Conservation (phyloP, 345 rosid genomes). For the Passiflora organensis region DNA sequence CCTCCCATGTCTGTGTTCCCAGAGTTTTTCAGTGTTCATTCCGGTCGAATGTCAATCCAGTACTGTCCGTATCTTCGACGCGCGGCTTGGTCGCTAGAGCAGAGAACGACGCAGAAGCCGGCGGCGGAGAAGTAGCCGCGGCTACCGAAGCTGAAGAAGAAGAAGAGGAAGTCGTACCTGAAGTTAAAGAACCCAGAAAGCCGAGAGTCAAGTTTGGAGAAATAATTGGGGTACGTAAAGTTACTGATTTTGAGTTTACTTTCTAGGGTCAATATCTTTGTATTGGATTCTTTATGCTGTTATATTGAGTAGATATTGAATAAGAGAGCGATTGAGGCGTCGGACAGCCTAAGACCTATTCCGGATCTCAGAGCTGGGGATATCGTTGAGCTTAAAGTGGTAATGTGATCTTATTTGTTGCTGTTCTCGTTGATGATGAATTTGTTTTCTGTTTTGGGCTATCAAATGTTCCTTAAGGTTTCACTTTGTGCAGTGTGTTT, state of each 20-base stretch:
- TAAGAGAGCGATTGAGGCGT: conserved; percentile 68
- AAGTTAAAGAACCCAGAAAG: conserved; percentile 39
- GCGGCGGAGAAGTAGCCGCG: conserved; percentile 30
- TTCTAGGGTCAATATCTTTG: background rate
- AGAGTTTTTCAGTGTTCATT: conserved; percentile 28
- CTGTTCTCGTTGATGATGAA: no score
- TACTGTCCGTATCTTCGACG: conserved; percentile 27
- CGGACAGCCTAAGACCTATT: conserved; percentile 54
- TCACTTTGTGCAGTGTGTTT: conserved; percentile 13
- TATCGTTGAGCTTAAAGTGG: conserved; percentile 74
- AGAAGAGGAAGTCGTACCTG: conserved; percentile 27
- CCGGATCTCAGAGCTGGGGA: conserved; percentile 89
- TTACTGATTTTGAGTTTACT: background rate
- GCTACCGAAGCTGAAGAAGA: conserved; percentile 28
- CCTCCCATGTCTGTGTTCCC: conserved; percentile 23
- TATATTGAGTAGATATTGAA: conserved; percentile 56
- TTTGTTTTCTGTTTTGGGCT: background rate
- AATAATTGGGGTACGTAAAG: conserved; percentile 55
- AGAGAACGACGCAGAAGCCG: conserved; percentile 40
- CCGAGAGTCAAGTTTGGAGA: conserved; percentile 61
- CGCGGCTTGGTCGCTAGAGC: conserved; percentile 50
- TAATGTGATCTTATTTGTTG: conserved; percentile 22
- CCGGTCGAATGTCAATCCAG: conserved; percentile 22
- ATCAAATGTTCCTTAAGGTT: background rate
- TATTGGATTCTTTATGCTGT: background rate